Percentiles rank a stretch among this genome's conserved stretches.
Conservation (phyloP, 495 filamentous ascomycete species). For the Hypoxylon crocopeplum region DNA sequence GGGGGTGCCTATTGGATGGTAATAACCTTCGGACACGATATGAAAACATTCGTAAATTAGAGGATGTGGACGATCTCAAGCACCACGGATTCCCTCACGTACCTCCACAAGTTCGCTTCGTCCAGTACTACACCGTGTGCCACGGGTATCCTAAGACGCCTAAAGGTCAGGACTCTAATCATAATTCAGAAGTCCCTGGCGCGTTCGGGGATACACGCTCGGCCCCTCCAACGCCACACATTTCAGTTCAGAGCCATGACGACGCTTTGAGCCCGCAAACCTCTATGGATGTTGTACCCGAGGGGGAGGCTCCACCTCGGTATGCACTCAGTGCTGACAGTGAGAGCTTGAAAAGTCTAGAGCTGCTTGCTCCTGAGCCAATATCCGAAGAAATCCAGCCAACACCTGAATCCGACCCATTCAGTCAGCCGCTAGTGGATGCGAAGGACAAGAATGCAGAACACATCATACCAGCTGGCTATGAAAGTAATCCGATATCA, state of each 20-base stretch:
- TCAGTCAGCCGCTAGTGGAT: neutral
- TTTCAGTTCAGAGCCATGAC: conserved; percentile 54
- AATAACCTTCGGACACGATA: conserved; percentile 73
- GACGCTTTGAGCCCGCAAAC: conserved; percentile 20
- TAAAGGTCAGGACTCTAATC: conserved; percentile 38
- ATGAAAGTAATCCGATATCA: neutral
- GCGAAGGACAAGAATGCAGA: neutral
- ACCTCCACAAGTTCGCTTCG: conserved; percentile 68
- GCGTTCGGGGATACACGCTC: conserved; percentile 6
- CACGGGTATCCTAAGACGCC: conserved; percentile 66
- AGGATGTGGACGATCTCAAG: conserved; percentile 63
- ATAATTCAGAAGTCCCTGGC: conserved; percentile 16
- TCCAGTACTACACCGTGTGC: conserved; percentile 91
- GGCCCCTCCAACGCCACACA: conserved; percentile 42
- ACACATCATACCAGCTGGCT: neutral
- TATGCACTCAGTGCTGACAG: conserved; percentile 11
- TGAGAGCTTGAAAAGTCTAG: conserved; percentile 14
- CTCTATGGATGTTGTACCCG: neutral
- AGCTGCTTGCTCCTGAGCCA: conserved; percentile 36
- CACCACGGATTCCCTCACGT: conserved; percentile 26
- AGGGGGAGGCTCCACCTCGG: conserved; percentile 1
- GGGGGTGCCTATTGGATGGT: conserved; percentile 79
- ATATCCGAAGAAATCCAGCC: conserved; percentile 30
- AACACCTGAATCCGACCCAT: neutral
- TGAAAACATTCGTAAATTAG: conserved; percentile 67